Evolutionary conservation across 192 early-diverging fungal genomes (phyloP), one percentile per base, ranked within the genome.

Genomic region (Thoreauomyces humboldtii): DNA sequence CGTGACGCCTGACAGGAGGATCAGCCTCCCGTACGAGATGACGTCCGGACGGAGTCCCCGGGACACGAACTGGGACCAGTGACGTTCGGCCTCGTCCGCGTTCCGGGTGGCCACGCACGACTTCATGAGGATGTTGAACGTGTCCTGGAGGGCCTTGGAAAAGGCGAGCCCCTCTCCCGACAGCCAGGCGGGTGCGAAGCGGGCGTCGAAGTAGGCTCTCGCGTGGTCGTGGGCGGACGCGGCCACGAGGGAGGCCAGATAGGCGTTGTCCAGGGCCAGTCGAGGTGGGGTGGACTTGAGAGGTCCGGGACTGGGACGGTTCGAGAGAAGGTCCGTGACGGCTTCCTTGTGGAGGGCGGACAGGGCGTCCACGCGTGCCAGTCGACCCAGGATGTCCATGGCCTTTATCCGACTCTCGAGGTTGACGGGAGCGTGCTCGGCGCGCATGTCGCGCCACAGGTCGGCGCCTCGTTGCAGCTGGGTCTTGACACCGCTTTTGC

Each of bases 1-100:
- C 17, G 51, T 60, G 4, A 11, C 22, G 25, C 59, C 67, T 25
- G 43, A 27, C 2, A 70, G 36, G 6, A n/a, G 12, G 35, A 70
- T 70, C 69, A 70, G 63, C 31, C 60, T 60, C 12, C 69, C 69
- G 41, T 63, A 70, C 52, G 32, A 2, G 21, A 56, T 37, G 22
- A 37, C 69, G 37, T 53, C 41, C 2, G 69, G 69, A 7, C 31
- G 60, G 3, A 70, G 6, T 36, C 50, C 48, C 6, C 69, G 33
- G 22, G 25, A 32, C 7, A 27, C 34, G 33, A 70, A 22, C 15
- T 62, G 56, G 27, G 17, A 21, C 61, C 59, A 70, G 19, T 36
- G 35, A 28, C n/a, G 22, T 4, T 31, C 27, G 27, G 61, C 69
- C 4, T 17, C 21, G 5, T 21, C 9, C n/a, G 28, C 47, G 29